Conservation (phyloP, 2,329 filamentous ascomycete species). For the Oidium heveae region DNA sequence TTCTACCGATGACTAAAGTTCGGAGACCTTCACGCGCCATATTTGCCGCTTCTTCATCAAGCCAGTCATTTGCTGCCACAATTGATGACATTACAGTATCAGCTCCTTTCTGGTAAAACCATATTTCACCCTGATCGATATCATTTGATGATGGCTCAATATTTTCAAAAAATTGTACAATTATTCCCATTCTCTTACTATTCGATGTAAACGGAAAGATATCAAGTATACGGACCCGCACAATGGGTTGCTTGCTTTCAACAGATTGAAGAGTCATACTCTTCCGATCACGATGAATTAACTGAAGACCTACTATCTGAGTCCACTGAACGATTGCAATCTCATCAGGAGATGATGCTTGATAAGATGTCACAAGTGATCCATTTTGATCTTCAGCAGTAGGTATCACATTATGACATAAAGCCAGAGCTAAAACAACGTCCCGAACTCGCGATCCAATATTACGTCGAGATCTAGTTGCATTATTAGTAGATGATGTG, state of each 20-base stretch:
- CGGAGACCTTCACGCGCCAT: conserved; percentile 94
- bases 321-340: conserved; percentile 96
- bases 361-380: conserved; percentile 56
- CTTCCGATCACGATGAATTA: conserved; percentile 67
- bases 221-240: conserved; percentile 71
- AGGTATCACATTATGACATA: conserved; percentile 95
- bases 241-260: conserved; percentile 45
- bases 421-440: conserved; percentile 68
- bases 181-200: conserved; percentile 93
- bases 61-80: conserved; percentile 89
- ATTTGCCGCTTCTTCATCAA: conserved; percentile 96
- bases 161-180: conserved; percentile 57
- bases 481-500: conserved; percentile 30
- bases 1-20: conserved; percentile 85
- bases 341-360: conserved; percentile 91
- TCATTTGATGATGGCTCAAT: conserved; percentile 20
- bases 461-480: conserved; percentile 69
- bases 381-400: conserved; percentile 67
- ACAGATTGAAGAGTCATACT: conserved; percentile 61
- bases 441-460: conserved; percentile 86
- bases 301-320: conserved; percentile 65
- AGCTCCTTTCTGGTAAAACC: conserved; percentile 96
- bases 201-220: conserved; percentile 96
- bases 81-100: conserved; percentile 97
- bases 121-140: conserved; percentile 50